Percentiles rank a stretch among this genome's conserved stretches.
Evolutionary conservation across 352 stramenopile genomes (phyloP).

Genomic region (Globisporangium polare): DNA sequence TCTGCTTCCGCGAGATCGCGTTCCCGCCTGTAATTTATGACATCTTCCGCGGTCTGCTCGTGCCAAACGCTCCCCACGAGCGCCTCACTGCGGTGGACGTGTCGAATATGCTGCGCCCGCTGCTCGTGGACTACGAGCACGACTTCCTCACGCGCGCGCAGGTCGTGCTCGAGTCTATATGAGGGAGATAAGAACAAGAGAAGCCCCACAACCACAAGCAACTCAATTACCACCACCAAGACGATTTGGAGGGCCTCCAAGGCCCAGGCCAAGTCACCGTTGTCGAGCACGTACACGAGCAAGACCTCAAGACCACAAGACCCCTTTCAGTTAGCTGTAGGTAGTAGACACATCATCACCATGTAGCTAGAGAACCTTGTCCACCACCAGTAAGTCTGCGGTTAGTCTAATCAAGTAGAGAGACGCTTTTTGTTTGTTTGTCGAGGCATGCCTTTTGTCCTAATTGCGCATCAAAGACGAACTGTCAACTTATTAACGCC

Average conservation of each 20-base stretch:
- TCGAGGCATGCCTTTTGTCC: neutral
- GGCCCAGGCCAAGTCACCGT: no score
- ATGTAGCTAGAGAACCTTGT: no score
- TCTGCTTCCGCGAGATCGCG: constrained; percentile 75
- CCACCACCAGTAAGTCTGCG: no score
- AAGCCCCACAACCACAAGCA: no score
- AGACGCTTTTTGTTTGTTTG: neutral
- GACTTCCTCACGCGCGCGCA: constrained; percentile 49
- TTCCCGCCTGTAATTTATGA: constrained; percentile 77
- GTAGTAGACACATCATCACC: no score
- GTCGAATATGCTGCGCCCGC: constrained; percentile 46
- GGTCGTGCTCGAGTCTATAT: constrained; percentile 41
- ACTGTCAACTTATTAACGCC: neutral
- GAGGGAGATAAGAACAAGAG: neutral
- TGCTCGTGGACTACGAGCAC: constrained; percentile 55
- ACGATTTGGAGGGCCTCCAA: no score
- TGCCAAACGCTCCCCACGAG: constrained; percentile 38
- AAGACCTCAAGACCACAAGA: no score
- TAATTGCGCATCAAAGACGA: neutral
- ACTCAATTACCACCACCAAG: no score
- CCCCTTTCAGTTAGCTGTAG: no score
- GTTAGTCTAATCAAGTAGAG: neutral
- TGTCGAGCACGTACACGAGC: no score
- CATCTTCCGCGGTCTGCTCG: constrained; percentile 59
- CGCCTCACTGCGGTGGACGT: constrained; percentile 54